phyloP scores from a whole-genome alignment of 169 alveolate species.

The Eimeria falciformis region DNA sequence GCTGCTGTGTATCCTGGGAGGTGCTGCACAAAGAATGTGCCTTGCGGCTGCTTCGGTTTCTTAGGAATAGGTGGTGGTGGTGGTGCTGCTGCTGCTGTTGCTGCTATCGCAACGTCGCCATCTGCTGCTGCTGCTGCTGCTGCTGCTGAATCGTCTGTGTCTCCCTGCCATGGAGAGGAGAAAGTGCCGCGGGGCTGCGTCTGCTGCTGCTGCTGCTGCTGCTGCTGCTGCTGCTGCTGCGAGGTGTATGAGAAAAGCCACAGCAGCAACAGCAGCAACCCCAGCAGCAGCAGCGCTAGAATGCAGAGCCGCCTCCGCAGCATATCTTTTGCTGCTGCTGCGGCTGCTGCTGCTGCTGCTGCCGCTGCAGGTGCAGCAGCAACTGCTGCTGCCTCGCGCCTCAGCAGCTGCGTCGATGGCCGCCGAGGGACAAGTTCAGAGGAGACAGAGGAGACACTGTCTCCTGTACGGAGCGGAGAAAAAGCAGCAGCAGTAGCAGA shows the following conservation, averaged over 20 bases:
- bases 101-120: background rate
- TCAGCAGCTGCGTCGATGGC: no score
- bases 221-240: background rate
- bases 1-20: background rate
- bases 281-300: background rate
- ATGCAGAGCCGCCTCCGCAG: background rate
- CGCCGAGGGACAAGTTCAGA: no score
- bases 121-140: slow-evolving; percentile 34
- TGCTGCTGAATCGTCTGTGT: background rate
- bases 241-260: background rate
- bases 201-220: slow-evolving; percentile 15
- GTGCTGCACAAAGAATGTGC: no score
- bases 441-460: no score
- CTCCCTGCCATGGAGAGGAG: background rate
- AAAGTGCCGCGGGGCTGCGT: background rate
- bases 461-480: no score
- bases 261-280: slow-evolving; percentile 10
- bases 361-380: background rate
- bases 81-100: slow-evolving; percentile 24
- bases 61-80: no score
- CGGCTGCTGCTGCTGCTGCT: no score
- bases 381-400: no score
- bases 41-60: no score
- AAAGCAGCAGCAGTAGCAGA: no score
- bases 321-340: no score